Evolutionary conservation across 768 basidiomycete genomes (phyloP), one percentile per base, ranked within the genome.

Genomic region (Mycena leptocephala): DNA sequence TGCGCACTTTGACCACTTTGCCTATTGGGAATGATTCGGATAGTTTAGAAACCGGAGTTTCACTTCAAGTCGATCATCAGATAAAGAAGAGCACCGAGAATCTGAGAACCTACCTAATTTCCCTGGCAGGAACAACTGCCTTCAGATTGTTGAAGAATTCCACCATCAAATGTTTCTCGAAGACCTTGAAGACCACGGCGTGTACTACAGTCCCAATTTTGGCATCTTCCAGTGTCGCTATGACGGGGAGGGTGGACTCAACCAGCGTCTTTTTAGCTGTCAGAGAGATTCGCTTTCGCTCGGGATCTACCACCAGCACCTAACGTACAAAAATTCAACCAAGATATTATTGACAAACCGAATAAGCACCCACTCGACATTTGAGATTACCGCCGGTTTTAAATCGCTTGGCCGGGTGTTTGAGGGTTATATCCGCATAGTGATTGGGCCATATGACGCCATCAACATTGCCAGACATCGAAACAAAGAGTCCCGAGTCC

Each of bases 361-460:
- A 51, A 72, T 63, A 18, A 65, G 30, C 1, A 86, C 93, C 9
- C 85, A 97, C 97, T 73, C 96, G 88, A 79, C 96, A 97, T 86
- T 95, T 98, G 84, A 99, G 94, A 65, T 82, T 90, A 5, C 90
- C 89, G 30, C 97, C 97, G 26, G 90, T 86, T 81, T 96, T 97
- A 88, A 98, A 99, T 75, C 94, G 91, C 85, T 93, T 96, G 53
- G 96, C 93, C 13, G 98, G 98, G 82, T 99, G 95, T 82, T 97
- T 98, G 79, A 99, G 89, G n/a, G 87, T 83, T 80, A 99, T 97
- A 83, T 99, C 98, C 14, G 98, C 97, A 82, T 95, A 98, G 82
- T 99, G 98, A 75, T 93, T 91, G 0, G 97, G 97, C 95, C 96
- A 98, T 26, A 99, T 89, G 32, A 98, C 94, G 33, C 96, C 98